Evolutionary conservation across 208 protist genomes (phyloP).

Genomic region (Vickermania spadyakhi): DNA sequence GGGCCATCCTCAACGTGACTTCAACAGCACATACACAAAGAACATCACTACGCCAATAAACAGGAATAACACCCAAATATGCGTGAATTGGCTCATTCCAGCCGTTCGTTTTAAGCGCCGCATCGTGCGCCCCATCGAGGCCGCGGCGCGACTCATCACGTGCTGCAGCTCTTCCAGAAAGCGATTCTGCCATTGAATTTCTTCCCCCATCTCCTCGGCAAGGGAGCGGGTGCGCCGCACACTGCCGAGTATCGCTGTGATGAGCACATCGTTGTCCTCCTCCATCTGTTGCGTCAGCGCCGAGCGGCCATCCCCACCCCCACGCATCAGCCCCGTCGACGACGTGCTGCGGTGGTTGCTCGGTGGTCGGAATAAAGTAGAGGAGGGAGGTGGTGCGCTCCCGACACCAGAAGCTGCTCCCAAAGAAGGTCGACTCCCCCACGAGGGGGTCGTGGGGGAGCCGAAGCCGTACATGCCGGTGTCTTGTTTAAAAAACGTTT

Average conservation of each 20-base stretch:
- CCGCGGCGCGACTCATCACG: slow-evolving; percentile 26
- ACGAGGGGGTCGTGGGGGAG: too few relatives aligned
- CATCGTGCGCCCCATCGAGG: slow-evolving; percentile 37
- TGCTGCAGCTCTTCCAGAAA: slow-evolving; percentile 39
- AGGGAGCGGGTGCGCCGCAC: slow-evolving; percentile 33
- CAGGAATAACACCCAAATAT: slow-evolving; percentile 80
- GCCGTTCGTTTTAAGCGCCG: slow-evolving; percentile 24
- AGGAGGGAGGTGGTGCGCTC: neutral
- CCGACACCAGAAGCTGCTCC: neutral
- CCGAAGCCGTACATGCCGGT: too few relatives aligned
- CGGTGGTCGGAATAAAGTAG: too few relatives aligned
- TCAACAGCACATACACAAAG: slow-evolving; percentile 66
- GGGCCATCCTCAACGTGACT: slow-evolving; percentile 18
- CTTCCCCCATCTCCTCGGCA: slow-evolving; percentile 41
- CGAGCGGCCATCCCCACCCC: too few relatives aligned
- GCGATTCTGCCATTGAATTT: slow-evolving; percentile 63
- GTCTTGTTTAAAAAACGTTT: too few relatives aligned
- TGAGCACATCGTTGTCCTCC: slow-evolving; percentile 66
- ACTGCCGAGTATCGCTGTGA: slow-evolving; percentile 54
- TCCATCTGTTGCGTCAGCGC: slow-evolving; percentile 14
- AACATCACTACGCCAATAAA: slow-evolving; percentile 20
- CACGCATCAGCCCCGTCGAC: too few relatives aligned
- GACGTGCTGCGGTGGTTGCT: too few relatives aligned
- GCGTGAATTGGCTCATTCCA: slow-evolving; percentile 24
- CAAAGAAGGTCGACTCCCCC: neutral